Base-by-base conservation (phyloP, 2,329 filamentous ascomycete species). In the Helicocarpus griseus region DNA sequence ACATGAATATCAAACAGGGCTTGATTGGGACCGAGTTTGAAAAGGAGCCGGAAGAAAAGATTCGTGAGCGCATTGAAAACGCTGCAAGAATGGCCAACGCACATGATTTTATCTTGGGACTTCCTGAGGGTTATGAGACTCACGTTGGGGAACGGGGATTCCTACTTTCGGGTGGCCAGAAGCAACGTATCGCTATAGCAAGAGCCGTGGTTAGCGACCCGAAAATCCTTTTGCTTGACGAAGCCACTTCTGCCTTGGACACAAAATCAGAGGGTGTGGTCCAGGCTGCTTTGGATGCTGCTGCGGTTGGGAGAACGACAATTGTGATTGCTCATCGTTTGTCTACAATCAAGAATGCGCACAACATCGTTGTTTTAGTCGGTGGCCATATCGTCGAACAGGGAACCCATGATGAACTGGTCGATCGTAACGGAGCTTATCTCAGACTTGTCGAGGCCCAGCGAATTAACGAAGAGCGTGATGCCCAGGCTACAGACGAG, bases 101-200 rank as follows among this genome's bases (percentile, higher is more conserved):
- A 1, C 90, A 97, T 65, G 89, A 95, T 57, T 98, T 98, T 65
- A 85, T 98, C 58, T 79, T 75, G 5, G 71, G 77, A 11, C 78
- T 97, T 1, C 89, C 93, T 0, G 86, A 97, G 59, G 86, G 87
- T 1, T 97, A 97, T 61, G 81, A 95, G 58, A 97, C 93, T 0
- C 84, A 94, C 58, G 91, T 97, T n/a, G 93, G 93, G 52, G 89
- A 97, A 68, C 85, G 90, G 56, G 93, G 93, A 8, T 95, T 95
- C 65, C 73, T 96, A 49, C 77, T 98, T 7, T 95, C 88, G 51
- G 93, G 93, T 66, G 93, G 93, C 33, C 93, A 98, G 70, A 95
- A 96, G 69, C 93, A 97, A 70, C 87, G 93, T 60, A 94, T 97
- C 63, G 90, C 91, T 11, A 96, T 97, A 68, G 89, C 91, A 6